A percentile compares a stretch with the other conserved stretches of the same genome.
Evolutionary conservation across 106 monocot genomes (phyloP).

Genomic region (Triglochin maritima): DNA sequence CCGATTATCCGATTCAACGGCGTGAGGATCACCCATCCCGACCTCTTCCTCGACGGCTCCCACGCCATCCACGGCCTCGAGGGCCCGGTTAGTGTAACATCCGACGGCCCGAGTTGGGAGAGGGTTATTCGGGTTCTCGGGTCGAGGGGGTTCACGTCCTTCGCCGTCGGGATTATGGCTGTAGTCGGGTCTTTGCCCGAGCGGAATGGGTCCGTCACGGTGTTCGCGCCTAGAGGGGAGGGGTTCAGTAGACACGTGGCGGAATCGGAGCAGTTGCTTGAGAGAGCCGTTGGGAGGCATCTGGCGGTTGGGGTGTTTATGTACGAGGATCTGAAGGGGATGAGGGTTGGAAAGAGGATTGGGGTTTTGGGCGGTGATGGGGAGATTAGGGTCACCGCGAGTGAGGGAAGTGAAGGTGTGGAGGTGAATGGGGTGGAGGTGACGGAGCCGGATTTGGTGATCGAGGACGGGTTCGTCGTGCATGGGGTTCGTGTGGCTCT

Average conservation of each 20-base stretch:
- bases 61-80: background rate
- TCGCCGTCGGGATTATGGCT: background rate
- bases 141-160: background rate
- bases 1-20: background rate
- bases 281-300: background rate
- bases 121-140: background rate
- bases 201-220: background rate
- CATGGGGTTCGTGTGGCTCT: background rate
- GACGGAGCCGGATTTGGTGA: background rate
- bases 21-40: background rate
- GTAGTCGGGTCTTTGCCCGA: background rate
- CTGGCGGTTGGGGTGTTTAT: background rate
- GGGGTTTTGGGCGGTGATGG: background rate
- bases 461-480: background rate
- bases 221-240: background rate
- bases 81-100: background rate
- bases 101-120: background rate
- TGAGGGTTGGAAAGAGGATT: background rate
- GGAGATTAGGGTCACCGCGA: background rate
- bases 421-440: slow-evolving; percentile 1
- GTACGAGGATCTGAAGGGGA: background rate
- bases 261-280: background rate
- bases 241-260: background rate
- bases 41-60: background rate
- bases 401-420: background rate